Evolutionary conservation across 768 basidiomycete species (phyloP), one percentile per base, ranked within the genome.

Genomic region (Xerocomellus amylosporus): DNA sequence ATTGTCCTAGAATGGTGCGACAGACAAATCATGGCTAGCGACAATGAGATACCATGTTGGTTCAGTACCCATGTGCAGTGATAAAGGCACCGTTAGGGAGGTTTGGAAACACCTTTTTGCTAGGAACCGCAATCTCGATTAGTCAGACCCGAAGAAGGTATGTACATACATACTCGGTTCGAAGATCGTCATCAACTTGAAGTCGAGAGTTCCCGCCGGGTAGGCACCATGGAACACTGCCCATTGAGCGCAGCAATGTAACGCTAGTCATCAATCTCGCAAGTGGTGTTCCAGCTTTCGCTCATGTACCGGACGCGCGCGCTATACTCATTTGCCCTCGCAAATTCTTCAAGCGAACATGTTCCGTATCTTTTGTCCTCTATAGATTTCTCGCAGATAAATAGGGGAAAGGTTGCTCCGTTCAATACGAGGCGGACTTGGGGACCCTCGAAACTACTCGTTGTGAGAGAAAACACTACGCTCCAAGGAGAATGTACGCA

Each of bases 401-500:
- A 53, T 40, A 78, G 61, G 15, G 77, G 73, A 53, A 74, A 68
- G 7, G 74, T 74, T 46, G 71, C 66, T 42, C 69, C 73, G 55
- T 77, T 77, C 50, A 78, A 70, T 38, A 78, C 47, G 22, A 79
- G 65, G 37, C 76, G 74, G 46, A 79, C 65, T 56, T 76, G 75
- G 13, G 75, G 69, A 20, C 63, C 72, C 17, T 63, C 40, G 53
- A 68, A 70, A 10, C 71, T 73, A 45, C 7, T 49, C 36, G 15
- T 19, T 14, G 34, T 55, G 46, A 64, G 49, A 41, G 13, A 37
- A 46, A 2, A 50, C 14, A 19, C 34, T 28, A 40, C 5, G 12
- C 6, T 37, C 36, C 36, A 50, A 43, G 26, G 13, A 26, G 5
- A 14, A 17, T 22, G 30, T 3, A 62, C 67, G 45, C 46, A 72